These are phyloP conservation scores for Ampelocalamus luodianensis DNA, from an alignment of 176 grass and related monocot species.

Conservation along the genomic window DNA sequence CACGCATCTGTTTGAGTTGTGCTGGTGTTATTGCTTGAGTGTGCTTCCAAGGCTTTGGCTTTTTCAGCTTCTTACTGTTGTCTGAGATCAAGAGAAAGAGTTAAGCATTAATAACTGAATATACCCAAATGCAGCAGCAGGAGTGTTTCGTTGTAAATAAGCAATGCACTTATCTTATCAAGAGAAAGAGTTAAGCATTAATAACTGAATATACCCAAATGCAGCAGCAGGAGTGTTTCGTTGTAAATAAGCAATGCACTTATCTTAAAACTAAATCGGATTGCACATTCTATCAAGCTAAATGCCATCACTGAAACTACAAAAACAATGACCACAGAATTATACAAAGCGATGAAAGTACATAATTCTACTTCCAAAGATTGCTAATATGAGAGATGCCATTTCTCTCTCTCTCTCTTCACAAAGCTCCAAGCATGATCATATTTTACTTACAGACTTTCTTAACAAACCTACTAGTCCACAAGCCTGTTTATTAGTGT, in stretches of 20 bases:
- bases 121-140: conserved; percentile 16
- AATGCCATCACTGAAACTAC: not conserved
- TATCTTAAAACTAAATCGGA: not conserved
- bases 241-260: conserved; percentile 21
- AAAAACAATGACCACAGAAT: not conserved
- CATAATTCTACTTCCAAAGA: not conserved
- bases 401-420: not conserved
- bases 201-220: conserved; percentile 34
- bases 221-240: not conserved
- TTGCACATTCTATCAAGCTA: conserved; percentile 5
- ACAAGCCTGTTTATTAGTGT: not conserved
- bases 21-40: conserved; percentile 62
- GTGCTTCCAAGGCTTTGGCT: conserved; percentile 85
- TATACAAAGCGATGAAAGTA: conserved; percentile 5
- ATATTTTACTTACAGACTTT: not conserved
- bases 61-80: conserved; percentile 76
- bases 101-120: conserved; percentile 31
- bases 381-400: not conserved
- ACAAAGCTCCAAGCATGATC: not conserved
- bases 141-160: conserved; percentile 10
- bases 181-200: conserved; percentile 25
- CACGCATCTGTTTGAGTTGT: conserved; percentile 82
- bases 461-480: not conserved
- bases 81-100: conserved; percentile 50
- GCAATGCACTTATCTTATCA: conserved; percentile 20